A percentile compares a stretch with the other conserved stretches of the same genome.
phyloP scores from a whole-genome alignment of 257 asterid species.

The Handroanthus guayacan region DNA sequence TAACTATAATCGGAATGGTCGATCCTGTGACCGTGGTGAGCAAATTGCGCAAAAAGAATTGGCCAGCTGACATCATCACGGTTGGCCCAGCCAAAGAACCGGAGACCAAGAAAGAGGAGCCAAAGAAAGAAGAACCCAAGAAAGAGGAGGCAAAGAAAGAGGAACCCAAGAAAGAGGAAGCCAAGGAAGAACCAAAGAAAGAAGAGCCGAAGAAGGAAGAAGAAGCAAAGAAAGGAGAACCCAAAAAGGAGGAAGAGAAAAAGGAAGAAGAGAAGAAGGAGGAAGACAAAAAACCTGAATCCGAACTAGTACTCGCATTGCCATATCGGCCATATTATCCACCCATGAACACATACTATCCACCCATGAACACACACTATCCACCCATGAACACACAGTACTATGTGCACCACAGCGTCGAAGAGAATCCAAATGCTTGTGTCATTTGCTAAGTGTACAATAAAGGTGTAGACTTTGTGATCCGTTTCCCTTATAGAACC shows the following conservation, averaged over 20 bases:
- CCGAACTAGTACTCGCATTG: conserved; percentile 46
- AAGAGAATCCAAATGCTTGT: conserved; percentile 86
- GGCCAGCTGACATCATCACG: conserved; percentile 67
- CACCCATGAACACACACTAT: conserved; percentile 49
- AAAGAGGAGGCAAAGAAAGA: conserved; percentile 70
- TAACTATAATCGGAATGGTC: conserved; percentile 77
- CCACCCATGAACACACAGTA: conserved; percentile 49
- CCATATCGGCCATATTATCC: conserved; percentile 57
- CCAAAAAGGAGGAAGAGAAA: not conserved
- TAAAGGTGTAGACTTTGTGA: not conserved
- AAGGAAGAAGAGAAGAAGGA: conserved; percentile 48
- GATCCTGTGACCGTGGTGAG: conserved; percentile 86
- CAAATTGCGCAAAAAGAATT: conserved; percentile 76
- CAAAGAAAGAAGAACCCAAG: conserved; percentile 80
- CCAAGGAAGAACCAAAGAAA: conserved; percentile 59
- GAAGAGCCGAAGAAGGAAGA: conserved; percentile 58
- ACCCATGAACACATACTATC: conserved; percentile 49
- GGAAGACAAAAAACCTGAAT: conserved; percentile 43
- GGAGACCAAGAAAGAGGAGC: conserved; percentile 75
- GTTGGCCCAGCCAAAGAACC: conserved; percentile 88
- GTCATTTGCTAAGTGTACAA: conserved; percentile 49
- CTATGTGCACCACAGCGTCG: conserved; percentile 70
- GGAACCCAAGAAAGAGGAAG: conserved; percentile 59
- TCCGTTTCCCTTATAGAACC: not conserved
- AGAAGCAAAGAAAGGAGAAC: conserved; percentile 28